Base-by-base conservation (phyloP, 495 filamentous ascomycete species). In the Aspergillus mulundensis region DNA sequence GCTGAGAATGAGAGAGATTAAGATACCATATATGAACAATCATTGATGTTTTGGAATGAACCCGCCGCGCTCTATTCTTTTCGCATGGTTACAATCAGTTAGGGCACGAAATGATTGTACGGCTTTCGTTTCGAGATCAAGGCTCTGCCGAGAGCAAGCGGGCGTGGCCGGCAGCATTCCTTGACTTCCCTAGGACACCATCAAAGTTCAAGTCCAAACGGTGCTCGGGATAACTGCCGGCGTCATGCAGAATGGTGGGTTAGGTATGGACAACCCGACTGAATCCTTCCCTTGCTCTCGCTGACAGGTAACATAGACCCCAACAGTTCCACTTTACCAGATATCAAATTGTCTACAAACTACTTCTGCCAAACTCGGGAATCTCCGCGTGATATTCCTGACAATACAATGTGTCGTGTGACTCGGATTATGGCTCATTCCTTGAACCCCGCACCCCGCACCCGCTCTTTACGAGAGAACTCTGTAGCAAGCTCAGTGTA, bases 1-100 rank as follows among this genome's bases (percentile, higher is more conserved):
- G 73, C 66, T 51, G 71, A 68, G 24, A 63, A 63, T 56, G 70
- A 72, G 34, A 66, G 71, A 46, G 69, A 76, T 25, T 75, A 74
- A 59, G 47, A 23, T 19, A 23, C 12, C 32, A 36, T 47, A 49
- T 25, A 36, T 53, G 42, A 34, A 19, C 55, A 30, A 28, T 16
- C 49, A 53, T 48, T 15, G 15, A 21, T 36, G 32, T 44, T 21
- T 47, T 47, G 53, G n/a, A 38, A 56, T 25, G 36, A 45, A 44
- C 19, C 43, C 10, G n/a, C 24, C 18, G 20, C 36, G 28, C 2
- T 42, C 41, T 52, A 43, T 30, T 48, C 16, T 3, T 28, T 21
- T 45, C 39, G 20, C 18, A 24, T 36, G 25, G 23, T 50, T n/a
- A 2, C 39, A 18, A n/a, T 14, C 23, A 25, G 47, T 14, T 40